These are phyloP conservation scores for Sambucus nigra DNA, from an alignment of 129 eudicot species.

Conservation along the genomic window DNA sequence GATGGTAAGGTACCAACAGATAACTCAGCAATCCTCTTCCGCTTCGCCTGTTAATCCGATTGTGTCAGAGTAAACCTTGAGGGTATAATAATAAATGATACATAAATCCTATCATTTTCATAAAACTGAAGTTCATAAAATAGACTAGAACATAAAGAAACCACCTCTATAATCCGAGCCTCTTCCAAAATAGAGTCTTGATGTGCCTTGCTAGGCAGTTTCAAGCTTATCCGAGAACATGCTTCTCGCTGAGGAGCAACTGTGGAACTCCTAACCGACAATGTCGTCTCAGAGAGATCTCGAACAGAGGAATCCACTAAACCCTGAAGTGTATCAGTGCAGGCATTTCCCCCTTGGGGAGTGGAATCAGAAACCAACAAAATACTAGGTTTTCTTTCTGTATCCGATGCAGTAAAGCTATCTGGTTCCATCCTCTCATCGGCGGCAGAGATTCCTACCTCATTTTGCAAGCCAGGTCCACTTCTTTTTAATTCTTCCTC, in stretches of 20 bases:
- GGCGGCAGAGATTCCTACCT: slow-evolving; percentile 13
- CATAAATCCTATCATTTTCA: not conserved
- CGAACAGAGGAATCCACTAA: slow-evolving; percentile 20
- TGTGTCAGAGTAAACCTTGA: slow-evolving; percentile 16
- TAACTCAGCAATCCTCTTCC: slow-evolving; percentile 74
- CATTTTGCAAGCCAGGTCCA: slow-evolving; percentile 25
- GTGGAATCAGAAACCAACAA: slow-evolving; percentile 16
- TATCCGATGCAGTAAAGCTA: slow-evolving; percentile 18
- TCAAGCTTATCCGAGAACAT: slow-evolving; percentile 27
- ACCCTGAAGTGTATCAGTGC: slow-evolving; percentile 16
- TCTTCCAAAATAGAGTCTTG: slow-evolving; percentile 83
- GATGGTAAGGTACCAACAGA: slow-evolving; percentile 33
- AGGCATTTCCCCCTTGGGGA: slow-evolving; percentile 22
- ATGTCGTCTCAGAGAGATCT: slow-evolving; percentile 21
- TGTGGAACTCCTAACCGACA: slow-evolving; percentile 22
- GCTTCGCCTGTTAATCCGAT: slow-evolving; percentile 59
- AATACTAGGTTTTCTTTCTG: slow-evolving; percentile 20
- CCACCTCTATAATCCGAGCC: slow-evolving; percentile 78
- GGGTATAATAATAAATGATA: not conserved
- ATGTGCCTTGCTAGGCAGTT: slow-evolving; percentile 43
- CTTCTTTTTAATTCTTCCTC: slow-evolving; percentile 26
- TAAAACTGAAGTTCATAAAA: not conserved
- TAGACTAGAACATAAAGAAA: slow-evolving; percentile 2
- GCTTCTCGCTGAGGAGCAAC: slow-evolving; percentile 30
- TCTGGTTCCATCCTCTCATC: slow-evolving; percentile 23